Evolutionary conservation across 1,284 basidiomycete genomes (phyloP), one percentile per base, ranked within the genome.

Genomic region (Cutaneotrichosporon sp.): DNA sequence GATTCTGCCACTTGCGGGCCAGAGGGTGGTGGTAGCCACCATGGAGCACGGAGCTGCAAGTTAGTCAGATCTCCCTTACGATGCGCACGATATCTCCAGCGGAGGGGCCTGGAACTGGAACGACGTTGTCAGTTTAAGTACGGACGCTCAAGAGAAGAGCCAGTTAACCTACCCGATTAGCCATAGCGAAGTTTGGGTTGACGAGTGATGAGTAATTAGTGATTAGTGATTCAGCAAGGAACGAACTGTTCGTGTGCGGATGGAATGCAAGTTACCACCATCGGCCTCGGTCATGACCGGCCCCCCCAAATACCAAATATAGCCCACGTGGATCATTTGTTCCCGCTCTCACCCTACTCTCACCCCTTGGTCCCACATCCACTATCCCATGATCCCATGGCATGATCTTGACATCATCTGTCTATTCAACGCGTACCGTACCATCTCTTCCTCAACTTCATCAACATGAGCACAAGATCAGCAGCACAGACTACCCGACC

Each of bases 11-110:
- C 81, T 87, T 85, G 50, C 94, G 88, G 16, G 91, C 86, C 65
- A 92, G 85, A 6, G 93, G 90, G 81, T 96, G 92, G 68, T 91
- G 88, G 82, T 95, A 95, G 42, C 94, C 93, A 65, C 94, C 93
- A 78, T 95, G 92, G 26, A 97, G 86, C 71, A 95, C 86, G 11
- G 92, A 94, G 34, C 86, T 86, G 66, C 14, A 26, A 4, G 13
- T 30, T 38, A 21, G 42, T 51, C 16, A 34, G 11, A 5, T 22
- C 22, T 62, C 36, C 13, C 16, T 36, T 14, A 32, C 21, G 2
- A 1, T 10, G 66, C 75, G 46, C 31, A 76, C 76, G 71, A 71
- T 56, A 78, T 72, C 16, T 73, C 73, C 38, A 78, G 71, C 46
- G 64, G 63, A 8, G 74, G 71, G 5, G 70, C 69, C 66, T 65